These are phyloP conservation scores for Basipetospora chlamydospora DNA, from an alignment of 2,329 filamentous ascomycete species.

Conservation along the genomic window DNA sequence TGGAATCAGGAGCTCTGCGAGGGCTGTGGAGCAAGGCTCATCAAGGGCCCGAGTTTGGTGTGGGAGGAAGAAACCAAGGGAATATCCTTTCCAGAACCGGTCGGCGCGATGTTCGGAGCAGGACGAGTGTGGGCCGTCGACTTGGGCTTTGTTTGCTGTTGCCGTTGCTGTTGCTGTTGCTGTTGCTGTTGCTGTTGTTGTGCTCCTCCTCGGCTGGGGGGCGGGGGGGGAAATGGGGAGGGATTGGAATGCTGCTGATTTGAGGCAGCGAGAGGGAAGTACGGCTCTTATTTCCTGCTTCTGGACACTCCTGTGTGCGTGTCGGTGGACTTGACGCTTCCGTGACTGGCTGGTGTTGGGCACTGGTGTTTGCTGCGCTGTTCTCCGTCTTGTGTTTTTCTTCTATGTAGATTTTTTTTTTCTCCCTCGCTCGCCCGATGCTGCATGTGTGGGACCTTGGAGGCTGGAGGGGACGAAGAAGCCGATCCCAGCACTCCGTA, in stretches of 20 bases:
- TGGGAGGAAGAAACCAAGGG: too few species aligned
- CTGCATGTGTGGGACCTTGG: slow-evolving; percentile 2
- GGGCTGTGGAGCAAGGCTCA: too few species aligned
- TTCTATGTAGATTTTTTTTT: slow-evolving; percentile 1
- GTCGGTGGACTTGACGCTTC: background rate
- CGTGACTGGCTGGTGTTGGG: slow-evolving; percentile 3
- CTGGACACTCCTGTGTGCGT: background rate
- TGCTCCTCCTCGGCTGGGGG: too few species aligned
- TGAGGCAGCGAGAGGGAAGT: background rate
- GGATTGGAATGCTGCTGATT: background rate
- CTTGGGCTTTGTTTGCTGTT: too few species aligned
- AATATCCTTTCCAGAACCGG: too few species aligned
- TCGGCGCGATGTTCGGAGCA: too few species aligned
- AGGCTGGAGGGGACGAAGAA: too few species aligned
- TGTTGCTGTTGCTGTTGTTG: background rate
- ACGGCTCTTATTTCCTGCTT: background rate
- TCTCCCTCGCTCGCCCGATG: background rate
- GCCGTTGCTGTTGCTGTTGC: background rate
- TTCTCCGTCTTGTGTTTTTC: slow-evolving; percentile 1
- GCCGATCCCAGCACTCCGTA: too few species aligned
- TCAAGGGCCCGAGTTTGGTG: too few species aligned
- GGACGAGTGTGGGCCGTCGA: too few species aligned
- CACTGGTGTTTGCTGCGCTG: slow-evolving; percentile 1
- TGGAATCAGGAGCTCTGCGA: too few species aligned
- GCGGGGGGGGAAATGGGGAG: background rate